Conservation (phyloP, 805 yeast genomes). For the Hanseniaspora thailandica region DNA sequence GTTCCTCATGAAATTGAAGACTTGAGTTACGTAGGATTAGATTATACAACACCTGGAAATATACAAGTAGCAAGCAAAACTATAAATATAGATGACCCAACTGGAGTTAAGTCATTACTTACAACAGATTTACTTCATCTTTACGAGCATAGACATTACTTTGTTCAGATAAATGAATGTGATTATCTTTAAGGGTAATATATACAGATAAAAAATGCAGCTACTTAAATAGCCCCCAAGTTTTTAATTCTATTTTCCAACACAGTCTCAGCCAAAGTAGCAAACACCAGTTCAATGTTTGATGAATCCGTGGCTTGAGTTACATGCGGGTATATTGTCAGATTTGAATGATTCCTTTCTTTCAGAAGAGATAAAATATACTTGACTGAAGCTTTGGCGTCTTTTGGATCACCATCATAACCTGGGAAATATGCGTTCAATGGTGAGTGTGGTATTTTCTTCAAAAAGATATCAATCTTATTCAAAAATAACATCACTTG, state of each 20-base stretch:
- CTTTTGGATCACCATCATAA: constrained; percentile 80
- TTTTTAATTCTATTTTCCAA: constrained; percentile 65
- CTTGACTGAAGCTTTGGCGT: constrained; percentile 72
- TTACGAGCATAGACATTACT: constrained; percentile 32
- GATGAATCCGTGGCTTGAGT: constrained; percentile 93
- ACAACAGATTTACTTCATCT: constrained; percentile 24
- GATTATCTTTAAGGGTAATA: constrained; percentile 8
- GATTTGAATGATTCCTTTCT: constrained; percentile 68
- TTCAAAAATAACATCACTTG: constrained; percentile 77
- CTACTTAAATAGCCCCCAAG: constrained; percentile 48
- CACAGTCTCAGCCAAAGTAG: constrained; percentile 71
- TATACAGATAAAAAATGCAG: background rate
- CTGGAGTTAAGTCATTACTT: background rate
- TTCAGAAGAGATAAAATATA: constrained; percentile 84
- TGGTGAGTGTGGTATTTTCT: constrained; percentile 71
- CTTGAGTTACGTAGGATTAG: constrained; percentile 22
- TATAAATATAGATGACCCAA: background rate
- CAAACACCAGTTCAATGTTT: constrained; percentile 74
- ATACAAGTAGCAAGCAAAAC: background rate
- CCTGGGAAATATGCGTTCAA: constrained; percentile 77
- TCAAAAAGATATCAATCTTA: constrained; percentile 82
- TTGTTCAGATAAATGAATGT: constrained; percentile 29
- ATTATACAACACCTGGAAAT: background rate
- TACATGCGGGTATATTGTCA: constrained; percentile 77
- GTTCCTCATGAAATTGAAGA: constrained; percentile 26